phyloP scores from a whole-genome alignment of 768 basidiomycete species.

The Suillus placidus region DNA sequence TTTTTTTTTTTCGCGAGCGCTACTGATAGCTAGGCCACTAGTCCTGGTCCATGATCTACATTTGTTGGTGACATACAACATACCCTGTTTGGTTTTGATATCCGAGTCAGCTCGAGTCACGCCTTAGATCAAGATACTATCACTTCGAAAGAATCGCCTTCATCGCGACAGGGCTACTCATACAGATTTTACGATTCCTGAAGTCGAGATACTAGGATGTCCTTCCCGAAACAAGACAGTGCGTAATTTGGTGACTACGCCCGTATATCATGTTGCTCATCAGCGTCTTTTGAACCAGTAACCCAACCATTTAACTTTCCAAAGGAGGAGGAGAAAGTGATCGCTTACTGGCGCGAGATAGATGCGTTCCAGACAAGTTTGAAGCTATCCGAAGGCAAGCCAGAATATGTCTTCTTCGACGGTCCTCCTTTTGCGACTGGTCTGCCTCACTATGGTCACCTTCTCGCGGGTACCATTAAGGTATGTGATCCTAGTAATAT shows the following conservation, averaged over 20 bases:
- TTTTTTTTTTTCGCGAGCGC: neutral
- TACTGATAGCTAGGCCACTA: neutral
- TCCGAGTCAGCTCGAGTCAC: constrained; percentile 6
- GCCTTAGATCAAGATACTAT: constrained; percentile 1
- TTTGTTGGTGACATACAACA: neutral
- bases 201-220: constrained; percentile 43
- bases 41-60: neutral
- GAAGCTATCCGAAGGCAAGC: constrained; percentile 88
- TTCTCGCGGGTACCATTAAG: constrained; percentile 93
- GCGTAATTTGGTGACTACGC: constrained; percentile 28
- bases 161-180: neutral
- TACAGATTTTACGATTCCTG: neutral
- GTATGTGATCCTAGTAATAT: constrained; percentile 41
- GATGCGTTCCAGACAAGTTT: constrained; percentile 96
- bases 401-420: constrained; percentile 94
- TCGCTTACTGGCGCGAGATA: constrained; percentile 93
- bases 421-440: constrained; percentile 98
- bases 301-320: constrained; percentile 80
- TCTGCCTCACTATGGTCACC: constrained; percentile 93
- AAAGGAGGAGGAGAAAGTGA: constrained; percentile 87
- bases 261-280: constrained; percentile 4
- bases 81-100: constrained; percentile 5
- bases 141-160: neutral
- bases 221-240: constrained; percentile 77
- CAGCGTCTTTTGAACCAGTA: constrained; percentile 46